Evolutionary conservation across 495 filamentous ascomycete genomes (phyloP).

Genomic region (Aspergillus sclerotiicarbonarius): DNA sequence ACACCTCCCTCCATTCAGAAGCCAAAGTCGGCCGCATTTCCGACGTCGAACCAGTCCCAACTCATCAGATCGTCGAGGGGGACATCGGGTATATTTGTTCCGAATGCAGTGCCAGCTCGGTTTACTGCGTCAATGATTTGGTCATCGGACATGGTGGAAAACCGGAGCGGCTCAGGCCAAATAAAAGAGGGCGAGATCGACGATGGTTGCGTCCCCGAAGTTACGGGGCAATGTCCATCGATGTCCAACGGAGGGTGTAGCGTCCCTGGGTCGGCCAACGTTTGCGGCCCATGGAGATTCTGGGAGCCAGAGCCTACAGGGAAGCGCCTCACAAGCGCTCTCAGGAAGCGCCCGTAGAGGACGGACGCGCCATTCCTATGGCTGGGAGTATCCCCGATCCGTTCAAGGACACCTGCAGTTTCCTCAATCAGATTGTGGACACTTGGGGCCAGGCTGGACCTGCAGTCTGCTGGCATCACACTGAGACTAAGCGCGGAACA

Average conservation of each 20-base stretch:
- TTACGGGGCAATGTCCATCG: slow-evolving; percentile 15
- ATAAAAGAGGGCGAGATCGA: slow-evolving; percentile 24
- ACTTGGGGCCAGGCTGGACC: slow-evolving; percentile 62
- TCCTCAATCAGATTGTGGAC: slow-evolving; percentile 67
- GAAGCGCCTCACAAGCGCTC: slow-evolving; percentile 52
- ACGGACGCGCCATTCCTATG: slow-evolving; percentile 64
- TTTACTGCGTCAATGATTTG: slow-evolving; percentile 64
- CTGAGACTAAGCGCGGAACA: slow-evolving; percentile 67
- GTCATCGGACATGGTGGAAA: slow-evolving; percentile 66
- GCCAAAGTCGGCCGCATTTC: slow-evolving; percentile 43
- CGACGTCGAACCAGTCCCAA: slow-evolving; percentile 62
- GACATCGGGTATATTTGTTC: slow-evolving; percentile 49
- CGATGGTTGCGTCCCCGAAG: slow-evolving; percentile 18
- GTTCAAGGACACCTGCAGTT: slow-evolving; percentile 64
- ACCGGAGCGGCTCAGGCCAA: slow-evolving; percentile 57
- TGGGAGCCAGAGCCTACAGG: slow-evolving; percentile 15
- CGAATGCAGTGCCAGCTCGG: slow-evolving; percentile 55
- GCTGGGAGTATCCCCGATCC: slow-evolving; percentile 60
- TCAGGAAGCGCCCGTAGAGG: slow-evolving; percentile 60
- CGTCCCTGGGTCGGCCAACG: slow-evolving; percentile 12
- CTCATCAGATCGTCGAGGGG: slow-evolving; percentile 55
- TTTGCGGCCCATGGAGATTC: slow-evolving; percentile 7
- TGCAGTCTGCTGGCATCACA: slow-evolving; percentile 50
- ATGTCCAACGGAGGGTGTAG: slow-evolving; percentile 18
- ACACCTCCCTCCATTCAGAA: slow-evolving; percentile 17